Conservation (phyloP, 495 filamentous ascomycete genomes). For the Hypoxylon trugodes region DNA sequence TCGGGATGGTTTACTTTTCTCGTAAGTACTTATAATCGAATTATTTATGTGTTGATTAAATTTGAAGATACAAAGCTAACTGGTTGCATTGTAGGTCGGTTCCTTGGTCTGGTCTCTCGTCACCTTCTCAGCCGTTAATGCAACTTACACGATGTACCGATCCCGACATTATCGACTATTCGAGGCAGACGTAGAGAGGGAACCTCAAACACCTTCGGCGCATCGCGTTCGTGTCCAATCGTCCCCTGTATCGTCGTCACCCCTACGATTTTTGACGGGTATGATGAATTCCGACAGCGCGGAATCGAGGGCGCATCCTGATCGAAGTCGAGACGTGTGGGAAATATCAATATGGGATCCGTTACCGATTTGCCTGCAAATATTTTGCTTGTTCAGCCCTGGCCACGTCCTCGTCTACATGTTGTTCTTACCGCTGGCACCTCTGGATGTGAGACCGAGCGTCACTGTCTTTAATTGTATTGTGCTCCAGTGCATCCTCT, state of each 20-base stretch:
- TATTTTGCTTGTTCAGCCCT: constrained; percentile 93
- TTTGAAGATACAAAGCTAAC: not conserved
- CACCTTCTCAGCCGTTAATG: constrained; percentile 72
- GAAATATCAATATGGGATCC: constrained; percentile 95
- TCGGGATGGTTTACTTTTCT: constrained; percentile 77
- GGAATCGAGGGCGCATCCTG: constrained; percentile 82
- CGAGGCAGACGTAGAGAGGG: constrained; percentile 77
- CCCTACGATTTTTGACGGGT: constrained; percentile 76
- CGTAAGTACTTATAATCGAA: constrained; percentile 65
- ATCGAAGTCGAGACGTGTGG: constrained; percentile 90
- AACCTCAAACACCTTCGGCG: constrained; percentile 83
- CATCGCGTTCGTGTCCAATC: constrained; percentile 91
- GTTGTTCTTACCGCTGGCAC: constrained; percentile 80
- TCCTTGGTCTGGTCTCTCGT: constrained; percentile 74
- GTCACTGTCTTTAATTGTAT: constrained; percentile 84
- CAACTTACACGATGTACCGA: constrained; percentile 81
- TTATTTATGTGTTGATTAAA: not conserved
- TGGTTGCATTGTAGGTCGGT: constrained; percentile 61
- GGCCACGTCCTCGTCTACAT: constrained; percentile 89
- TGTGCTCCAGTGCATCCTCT: constrained; percentile 73
- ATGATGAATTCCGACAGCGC: constrained; percentile 68
- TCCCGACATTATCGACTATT: constrained; percentile 91
- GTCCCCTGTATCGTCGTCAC: constrained; percentile 79
- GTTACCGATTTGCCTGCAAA: constrained; percentile 76
- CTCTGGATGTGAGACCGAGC: constrained; percentile 80